Percentiles rank a stretch among this genome's conserved stretches.
phyloP scores from a whole-genome alignment of 805 yeast species.

The Kazachstania taianensis region DNA sequence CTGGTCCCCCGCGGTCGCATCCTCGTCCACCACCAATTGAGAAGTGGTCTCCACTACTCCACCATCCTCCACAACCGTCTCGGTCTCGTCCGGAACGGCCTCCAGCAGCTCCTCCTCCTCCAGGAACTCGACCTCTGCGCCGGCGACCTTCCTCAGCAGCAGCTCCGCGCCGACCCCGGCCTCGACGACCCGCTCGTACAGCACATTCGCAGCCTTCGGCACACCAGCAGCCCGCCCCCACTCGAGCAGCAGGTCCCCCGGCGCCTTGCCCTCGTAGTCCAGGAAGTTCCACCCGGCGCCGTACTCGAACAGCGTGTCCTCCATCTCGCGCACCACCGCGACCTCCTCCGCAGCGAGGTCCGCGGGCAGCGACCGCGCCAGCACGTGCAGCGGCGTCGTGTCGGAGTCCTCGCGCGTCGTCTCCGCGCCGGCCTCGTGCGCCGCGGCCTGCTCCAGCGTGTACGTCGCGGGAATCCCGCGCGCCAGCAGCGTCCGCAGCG shows the following conservation, averaged over 20 bases:
- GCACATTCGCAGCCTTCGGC: constrained; percentile 27
- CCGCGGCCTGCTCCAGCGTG: constrained; percentile 65
- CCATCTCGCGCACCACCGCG: constrained; percentile 41
- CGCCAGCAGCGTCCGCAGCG: constrained; percentile 38
- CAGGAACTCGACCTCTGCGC: constrained; percentile 53
- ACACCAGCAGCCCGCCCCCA: constrained; percentile 35
- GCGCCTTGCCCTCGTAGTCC: constrained; percentile 63
- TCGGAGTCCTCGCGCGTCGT: constrained; percentile 32
- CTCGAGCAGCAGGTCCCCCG: constrained; percentile 69
- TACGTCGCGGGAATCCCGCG: constrained; percentile 76
- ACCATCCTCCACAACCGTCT: constrained; percentile 32
- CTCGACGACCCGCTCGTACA: constrained; percentile 47
- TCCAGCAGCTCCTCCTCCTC: constrained; percentile 33
- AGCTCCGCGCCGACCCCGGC: constrained; percentile 91
- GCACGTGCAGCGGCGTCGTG: constrained; percentile 72
- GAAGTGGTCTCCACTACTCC: constrained; percentile 34
- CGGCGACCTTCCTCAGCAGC: constrained; percentile 60
- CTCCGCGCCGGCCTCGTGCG: constrained; percentile 35
- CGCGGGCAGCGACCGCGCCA: constrained; percentile 42
- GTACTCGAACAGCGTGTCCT: constrained; percentile 58
- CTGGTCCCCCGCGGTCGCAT: constrained; percentile 58
- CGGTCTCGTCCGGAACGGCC: constrained; percentile 14
- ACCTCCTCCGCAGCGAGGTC: constrained; percentile 33
- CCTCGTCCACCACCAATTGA: constrained; percentile 17
- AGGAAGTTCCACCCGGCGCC: constrained; percentile 91